Percentiles rank a stretch among this genome's conserved stretches.
Conservation (phyloP, 257 asterid genomes). For the Solanum pinnatisectum region DNA sequence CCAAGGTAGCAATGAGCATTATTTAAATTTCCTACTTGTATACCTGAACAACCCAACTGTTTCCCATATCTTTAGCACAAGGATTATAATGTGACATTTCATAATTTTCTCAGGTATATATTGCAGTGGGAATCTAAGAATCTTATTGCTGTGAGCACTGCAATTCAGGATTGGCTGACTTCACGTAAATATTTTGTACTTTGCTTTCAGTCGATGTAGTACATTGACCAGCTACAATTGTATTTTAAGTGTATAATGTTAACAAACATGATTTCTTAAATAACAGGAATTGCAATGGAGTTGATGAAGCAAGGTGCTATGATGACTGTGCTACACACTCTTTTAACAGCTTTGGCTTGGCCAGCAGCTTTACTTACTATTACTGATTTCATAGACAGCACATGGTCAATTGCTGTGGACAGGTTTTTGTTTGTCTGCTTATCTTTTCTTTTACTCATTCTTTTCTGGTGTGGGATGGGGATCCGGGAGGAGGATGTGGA, state of each 20-base stretch:
- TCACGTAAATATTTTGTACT: constrained; percentile 51
- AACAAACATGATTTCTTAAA: background rate
- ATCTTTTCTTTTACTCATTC: background rate
- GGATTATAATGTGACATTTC: background rate
- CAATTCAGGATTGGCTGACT: constrained; percentile 95
- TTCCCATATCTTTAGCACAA: background rate
- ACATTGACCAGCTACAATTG: background rate
- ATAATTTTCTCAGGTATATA: constrained; percentile 44
- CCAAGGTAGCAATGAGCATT: background rate
- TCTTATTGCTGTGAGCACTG: constrained; percentile 80
- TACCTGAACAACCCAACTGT: background rate
- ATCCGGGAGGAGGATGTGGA: background rate
- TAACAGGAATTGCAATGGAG: constrained; percentile 59
- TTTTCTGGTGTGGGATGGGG: background rate
- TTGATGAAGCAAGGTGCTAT: constrained; percentile 93
- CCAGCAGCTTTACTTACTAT: constrained; percentile 68
- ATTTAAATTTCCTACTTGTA: background rate
- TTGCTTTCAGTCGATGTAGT: constrained; percentile 1
- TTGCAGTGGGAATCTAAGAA: constrained; percentile 89
- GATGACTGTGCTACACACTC: constrained; percentile 79
- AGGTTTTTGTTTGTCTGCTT: constrained; percentile 31
- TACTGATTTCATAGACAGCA: constrained; percentile 83
- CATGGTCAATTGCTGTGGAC: constrained; percentile 85
- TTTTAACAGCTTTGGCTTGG: constrained; percentile 87
- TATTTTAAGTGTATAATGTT: background rate